phyloP scores from a whole-genome alignment of 805 yeast species.

The Scheffersomyces ergatensis region DNA sequence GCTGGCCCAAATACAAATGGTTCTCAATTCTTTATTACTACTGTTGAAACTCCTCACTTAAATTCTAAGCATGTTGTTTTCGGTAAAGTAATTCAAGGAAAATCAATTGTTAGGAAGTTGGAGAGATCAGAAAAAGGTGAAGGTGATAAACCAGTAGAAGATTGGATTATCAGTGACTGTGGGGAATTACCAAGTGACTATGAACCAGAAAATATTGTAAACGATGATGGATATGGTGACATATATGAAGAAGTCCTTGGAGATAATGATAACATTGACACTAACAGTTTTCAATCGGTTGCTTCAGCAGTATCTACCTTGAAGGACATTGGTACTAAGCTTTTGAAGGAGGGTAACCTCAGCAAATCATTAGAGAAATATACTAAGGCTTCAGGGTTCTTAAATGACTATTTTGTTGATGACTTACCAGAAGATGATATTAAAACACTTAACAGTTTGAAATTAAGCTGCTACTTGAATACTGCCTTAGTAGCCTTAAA shows the following conservation, averaged over 20 bases:
- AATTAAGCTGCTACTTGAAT: slow-evolving; percentile 66
- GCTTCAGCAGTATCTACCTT: slow-evolving; percentile 61
- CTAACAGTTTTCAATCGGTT: slow-evolving; percentile 61
- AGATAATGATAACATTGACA: slow-evolving; percentile 68
- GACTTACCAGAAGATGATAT: slow-evolving; percentile 57
- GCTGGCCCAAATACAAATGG: slow-evolving; percentile 96
- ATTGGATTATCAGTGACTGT: slow-evolving; percentile 72
- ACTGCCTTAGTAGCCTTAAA: slow-evolving; percentile 74
- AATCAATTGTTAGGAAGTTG: slow-evolving; percentile 71
- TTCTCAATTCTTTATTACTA: slow-evolving; percentile 91
- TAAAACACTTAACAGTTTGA: slow-evolving; percentile 48
- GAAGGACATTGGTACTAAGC: slow-evolving; percentile 75
- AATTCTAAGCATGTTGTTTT: slow-evolving; percentile 97
- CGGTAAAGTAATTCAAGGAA: slow-evolving; percentile 83
- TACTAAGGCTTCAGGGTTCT: slow-evolving; percentile 65
- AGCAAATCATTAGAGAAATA: slow-evolving; percentile 65
- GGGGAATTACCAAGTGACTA: slow-evolving; percentile 72
- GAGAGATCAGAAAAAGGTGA: slow-evolving; percentile 68
- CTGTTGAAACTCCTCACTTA: slow-evolving; percentile 89
- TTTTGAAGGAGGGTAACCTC: slow-evolving; percentile 64
- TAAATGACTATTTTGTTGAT: slow-evolving; percentile 73
- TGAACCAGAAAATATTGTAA: slow-evolving; percentile 42
- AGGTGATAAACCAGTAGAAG: slow-evolving; percentile 68
- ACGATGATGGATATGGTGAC: slow-evolving; percentile 84
- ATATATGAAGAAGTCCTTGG: slow-evolving; percentile 70